phyloP scores from a whole-genome alignment of 805 yeast species.

The Starmerella tilneyi region DNA sequence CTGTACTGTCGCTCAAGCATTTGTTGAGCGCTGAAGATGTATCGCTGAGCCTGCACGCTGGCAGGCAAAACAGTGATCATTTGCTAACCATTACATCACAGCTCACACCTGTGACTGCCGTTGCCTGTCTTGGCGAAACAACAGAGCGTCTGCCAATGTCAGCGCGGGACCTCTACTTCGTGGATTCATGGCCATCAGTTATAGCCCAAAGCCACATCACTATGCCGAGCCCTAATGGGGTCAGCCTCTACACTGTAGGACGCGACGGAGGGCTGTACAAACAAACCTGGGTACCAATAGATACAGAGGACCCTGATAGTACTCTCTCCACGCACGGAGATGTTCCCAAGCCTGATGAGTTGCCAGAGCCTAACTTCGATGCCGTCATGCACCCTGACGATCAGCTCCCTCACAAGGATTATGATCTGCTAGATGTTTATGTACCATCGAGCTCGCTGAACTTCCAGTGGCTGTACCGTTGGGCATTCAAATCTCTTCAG shows the following conservation, averaged over 20 bases:
- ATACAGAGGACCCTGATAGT: neutral
- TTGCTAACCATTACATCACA: slow-evolving; percentile 29
- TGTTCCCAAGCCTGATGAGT: slow-evolving; percentile 9
- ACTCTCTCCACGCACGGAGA: neutral
- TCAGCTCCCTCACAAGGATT: slow-evolving; percentile 6
- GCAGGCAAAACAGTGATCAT: slow-evolving; percentile 21
- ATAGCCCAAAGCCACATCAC: slow-evolving; percentile 21
- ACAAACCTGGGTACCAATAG: slow-evolving; percentile 12
- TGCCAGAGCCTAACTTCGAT: neutral
- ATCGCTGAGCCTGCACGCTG: slow-evolving; percentile 37
- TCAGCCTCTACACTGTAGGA: slow-evolving; percentile 15
- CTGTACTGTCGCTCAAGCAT: slow-evolving; percentile 67
- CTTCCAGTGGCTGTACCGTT: slow-evolving; percentile 11
- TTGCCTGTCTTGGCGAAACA: slow-evolving; percentile 32
- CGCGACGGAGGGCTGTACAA: slow-evolving; percentile 22
- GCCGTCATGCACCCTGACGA: neutral
- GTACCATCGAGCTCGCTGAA: slow-evolving; percentile 4
- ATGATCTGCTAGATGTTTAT: neutral
- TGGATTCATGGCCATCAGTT: slow-evolving; percentile 23
- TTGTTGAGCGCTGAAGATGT: slow-evolving; percentile 46
- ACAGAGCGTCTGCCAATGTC: slow-evolving; percentile 32
- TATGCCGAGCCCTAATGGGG: slow-evolving; percentile 1
- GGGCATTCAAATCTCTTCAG: slow-evolving; percentile 6
- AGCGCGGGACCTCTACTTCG: slow-evolving; percentile 21
- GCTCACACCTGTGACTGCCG: slow-evolving; percentile 29